Evolutionary conservation across 2,329 filamentous ascomycete species (phyloP).

Genomic region (Trichoderma hamatum): DNA sequence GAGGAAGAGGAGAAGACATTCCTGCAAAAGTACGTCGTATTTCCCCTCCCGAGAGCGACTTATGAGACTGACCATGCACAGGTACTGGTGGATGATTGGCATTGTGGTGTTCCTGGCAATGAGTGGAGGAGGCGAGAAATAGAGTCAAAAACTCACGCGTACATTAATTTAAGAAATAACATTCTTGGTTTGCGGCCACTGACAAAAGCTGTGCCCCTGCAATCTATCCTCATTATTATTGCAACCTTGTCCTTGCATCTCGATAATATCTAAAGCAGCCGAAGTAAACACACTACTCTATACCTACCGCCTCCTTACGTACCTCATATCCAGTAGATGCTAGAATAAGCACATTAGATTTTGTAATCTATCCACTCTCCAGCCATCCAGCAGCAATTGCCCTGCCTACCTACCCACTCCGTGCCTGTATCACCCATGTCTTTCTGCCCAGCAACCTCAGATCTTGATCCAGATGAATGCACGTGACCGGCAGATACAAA

Average conservation of each 20-base stretch:
- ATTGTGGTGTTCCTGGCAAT: constrained; percentile 57
- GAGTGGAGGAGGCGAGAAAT: constrained; percentile 57
- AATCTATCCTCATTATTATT: background rate
- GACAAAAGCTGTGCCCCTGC: too few relatives aligned
- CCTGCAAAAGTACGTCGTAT: constrained; percentile 64
- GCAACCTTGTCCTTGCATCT: background rate
- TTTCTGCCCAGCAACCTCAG: background rate
- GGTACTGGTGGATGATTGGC: constrained; percentile 69
- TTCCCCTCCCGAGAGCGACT: background rate
- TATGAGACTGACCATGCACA: constrained; percentile 45
- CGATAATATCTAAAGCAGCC: background rate
- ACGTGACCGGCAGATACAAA: constrained; percentile 14
- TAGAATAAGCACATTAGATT: background rate
- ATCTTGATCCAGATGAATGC: background rate
- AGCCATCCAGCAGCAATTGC: background rate
- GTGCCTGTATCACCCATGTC: background rate
- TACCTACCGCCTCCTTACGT: background rate
- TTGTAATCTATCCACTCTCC: background rate
- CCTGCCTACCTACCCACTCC: background rate
- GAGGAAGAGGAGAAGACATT: constrained; percentile 63
- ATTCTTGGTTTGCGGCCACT: background rate
- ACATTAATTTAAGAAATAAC: background rate
- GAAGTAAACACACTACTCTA: background rate
- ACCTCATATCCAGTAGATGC: background rate
- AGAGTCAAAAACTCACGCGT: constrained; percentile 34